Evolutionary conservation across 345 rosid species (phyloP).

Genomic region (Leavenworthia alabamica): DNA sequence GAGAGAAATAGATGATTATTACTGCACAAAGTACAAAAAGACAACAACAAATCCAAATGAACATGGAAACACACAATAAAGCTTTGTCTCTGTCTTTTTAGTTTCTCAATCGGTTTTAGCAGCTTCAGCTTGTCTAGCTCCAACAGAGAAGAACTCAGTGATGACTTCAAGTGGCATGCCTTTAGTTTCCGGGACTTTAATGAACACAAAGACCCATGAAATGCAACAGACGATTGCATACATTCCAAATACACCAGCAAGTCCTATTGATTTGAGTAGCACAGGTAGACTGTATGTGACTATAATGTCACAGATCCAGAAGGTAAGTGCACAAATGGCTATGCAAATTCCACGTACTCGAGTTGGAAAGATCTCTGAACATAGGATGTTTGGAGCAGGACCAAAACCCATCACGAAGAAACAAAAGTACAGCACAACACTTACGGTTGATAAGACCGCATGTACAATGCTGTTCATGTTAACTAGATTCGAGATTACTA

Average conservation of each 20-base stretch:
- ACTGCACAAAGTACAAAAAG: conserved; percentile 25
- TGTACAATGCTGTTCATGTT: conserved; percentile 45
- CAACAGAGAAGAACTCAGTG: conserved; percentile 77
- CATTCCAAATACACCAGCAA: conserved; percentile 79
- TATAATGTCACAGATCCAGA: conserved; percentile 73
- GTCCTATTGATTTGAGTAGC: conserved; percentile 68
- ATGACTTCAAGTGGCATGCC: conserved; percentile 99
- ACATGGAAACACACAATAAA: conserved; percentile 19
- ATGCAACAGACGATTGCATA: conserved; percentile 65
- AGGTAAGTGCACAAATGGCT: conserved; percentile 77
- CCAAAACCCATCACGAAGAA: conserved; percentile 98
- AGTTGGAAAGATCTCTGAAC: conserved; percentile 95
- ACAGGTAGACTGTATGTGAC: conserved; percentile 83
- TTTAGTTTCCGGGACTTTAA: conserved; percentile 87
- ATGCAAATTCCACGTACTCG: conserved; percentile 87
- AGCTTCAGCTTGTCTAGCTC: conserved; percentile 62
- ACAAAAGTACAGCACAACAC: conserved; percentile 73
- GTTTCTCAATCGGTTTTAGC: conserved; percentile 41
- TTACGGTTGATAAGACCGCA: conserved; percentile 61
- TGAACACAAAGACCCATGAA: conserved; percentile 63
- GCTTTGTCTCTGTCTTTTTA: background rate
- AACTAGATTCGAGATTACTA: conserved; percentile 54
- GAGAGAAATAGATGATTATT: conserved; percentile 21
- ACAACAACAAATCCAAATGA: conserved; percentile 28
- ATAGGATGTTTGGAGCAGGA: conserved; percentile 88